Evolutionary conservation across 2,329 filamentous ascomycete species (phyloP).

Genomic region (Arachnomyces sp.): DNA sequence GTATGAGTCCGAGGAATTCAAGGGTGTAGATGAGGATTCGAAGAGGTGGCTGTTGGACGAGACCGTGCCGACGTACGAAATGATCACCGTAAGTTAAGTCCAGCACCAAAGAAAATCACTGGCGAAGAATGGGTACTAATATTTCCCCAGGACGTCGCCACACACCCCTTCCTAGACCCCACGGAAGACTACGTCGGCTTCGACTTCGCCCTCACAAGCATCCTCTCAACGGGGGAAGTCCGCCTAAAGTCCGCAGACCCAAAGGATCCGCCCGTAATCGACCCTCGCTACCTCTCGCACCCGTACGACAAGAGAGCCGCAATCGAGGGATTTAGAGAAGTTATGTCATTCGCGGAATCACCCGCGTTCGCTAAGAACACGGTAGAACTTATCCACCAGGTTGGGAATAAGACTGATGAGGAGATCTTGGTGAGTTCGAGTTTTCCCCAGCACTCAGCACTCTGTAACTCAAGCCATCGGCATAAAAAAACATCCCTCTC

Average conservation of each 20-base stretch:
- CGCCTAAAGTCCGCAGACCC: conserved; percentile 7
- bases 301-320: conserved; percentile 8
- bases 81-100: conserved; percentile 20
- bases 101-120: neutral
- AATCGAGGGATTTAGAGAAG: conserved; percentile 3
- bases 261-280: conserved; percentile 4
- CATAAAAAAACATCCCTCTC: too few species aligned
- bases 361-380: neutral
- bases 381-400: neutral
- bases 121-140: neutral
- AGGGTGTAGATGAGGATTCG: conserved; percentile 15
- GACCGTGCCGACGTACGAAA: conserved; percentile 47
- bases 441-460: too few species aligned
- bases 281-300: conserved; percentile 8
- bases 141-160: neutral
- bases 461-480: neutral
- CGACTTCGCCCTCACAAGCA: conserved; percentile 5
- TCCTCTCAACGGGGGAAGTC: conserved; percentile 9
- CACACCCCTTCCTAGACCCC: too few species aligned
- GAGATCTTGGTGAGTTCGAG: conserved; percentile 4
- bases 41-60: conserved; percentile 35
- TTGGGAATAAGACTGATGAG: conserved; percentile 3
- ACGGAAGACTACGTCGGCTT: neutral
- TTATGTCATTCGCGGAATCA: conserved; percentile 4
- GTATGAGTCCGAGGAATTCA: conserved; percentile 9